Evolutionary conservation across 108 stramenopile species (phyloP), one percentile per base, ranked within the genome.

Genomic region (Aurantiochytrium sp.): DNA sequence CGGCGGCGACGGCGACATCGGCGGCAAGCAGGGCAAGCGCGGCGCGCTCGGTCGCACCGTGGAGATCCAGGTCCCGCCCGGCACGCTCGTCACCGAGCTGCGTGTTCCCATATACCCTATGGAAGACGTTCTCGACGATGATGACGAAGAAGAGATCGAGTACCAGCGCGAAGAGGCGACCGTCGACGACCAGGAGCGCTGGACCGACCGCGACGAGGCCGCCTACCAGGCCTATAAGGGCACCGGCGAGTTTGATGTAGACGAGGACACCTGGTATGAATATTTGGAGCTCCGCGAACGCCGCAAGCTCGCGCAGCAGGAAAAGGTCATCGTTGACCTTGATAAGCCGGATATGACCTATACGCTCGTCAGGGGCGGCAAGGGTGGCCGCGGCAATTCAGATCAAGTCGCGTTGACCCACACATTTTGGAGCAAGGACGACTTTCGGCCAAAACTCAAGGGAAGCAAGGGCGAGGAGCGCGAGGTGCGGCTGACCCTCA

Each of bases 401-500:
- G 73, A 81, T 24, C 73, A 48, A 2, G 73, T 81, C 19, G 39
- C 73, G n/a, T 30, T 81, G 2, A 48, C 36, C 2, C 42, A 81
- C 45, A 81, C 39, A 24, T 81, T 81, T 81, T 81, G 45, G 39
- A 48, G 45, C 45, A 41, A 48, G 42, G 73, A 81, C n/a, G 30
- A 37, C 6, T 81, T 81, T 81, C 39, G 45, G 12, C 39, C 73
- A 6, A 81, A 48, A 81, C 27, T 48, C n/a, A 81, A 41, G 12
- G 73, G 69, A n/a, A 15, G 50, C 17, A 3, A 17, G 19, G 55
- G 81, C 1, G 34, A 55, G 15, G 55, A 24, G 81, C 92, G 91
- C 30, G 90, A 90, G 87, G 55, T 98, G 39, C 95, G 96, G 68
- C 91, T 99, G 37, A 98, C 99, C 89, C 89, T 99, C 36, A 97